Evolutionary conservation across 768 basidiomycete genomes (phyloP), one percentile per base, ranked within the genome.

Genomic region (Guyanaporus albipodus): DNA sequence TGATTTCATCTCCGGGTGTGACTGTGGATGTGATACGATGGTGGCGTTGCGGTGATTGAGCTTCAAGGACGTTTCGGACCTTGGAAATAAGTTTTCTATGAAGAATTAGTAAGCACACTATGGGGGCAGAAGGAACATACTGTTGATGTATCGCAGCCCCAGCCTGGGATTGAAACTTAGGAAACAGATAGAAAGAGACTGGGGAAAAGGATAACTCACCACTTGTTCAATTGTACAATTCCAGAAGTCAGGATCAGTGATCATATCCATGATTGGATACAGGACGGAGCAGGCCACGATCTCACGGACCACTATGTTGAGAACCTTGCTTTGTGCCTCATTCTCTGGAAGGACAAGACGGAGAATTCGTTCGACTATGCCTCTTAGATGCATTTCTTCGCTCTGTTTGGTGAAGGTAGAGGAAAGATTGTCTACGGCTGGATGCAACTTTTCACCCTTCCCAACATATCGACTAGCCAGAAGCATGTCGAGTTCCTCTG

Each of bases 201-300:
- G 12, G n/a, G n/a, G n/a, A n/a, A n/a, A n/a, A n/a, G n/a, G n/a
- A n/a, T 35, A 38, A 73, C 90, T 68, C 63, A 92, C 94, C 70
- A 90, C 80, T 69, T 93, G 85, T 65, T 97, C 94, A 40, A 97
- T 88, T 29, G 81, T 79, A 48, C 82, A 75, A 69, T 99, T 99
- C 93, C 93, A 97, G 54, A 96, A 96, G 66, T 99, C 96, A 5
- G 93, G 91, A 64, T 99, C 96, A 23, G 87, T 77, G 28, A 97
- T 62, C 85, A 95, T 90, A 39, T 97, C 91, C 74, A 95, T 83
- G 44, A 95, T 66, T 11, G 95, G 93, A 59, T 87, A 83, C 32
- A 97, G 60, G 4, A 95, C 81, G 2, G 85, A 73, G 60, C 91
- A 94, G 4, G 87, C 78, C 1, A 86, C 72, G 54, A 97, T 78